These are phyloP conservation scores for Pleoardoris graminearum DNA, from an alignment of 2,329 filamentous ascomycete species.

Conservation along the genomic window DNA sequence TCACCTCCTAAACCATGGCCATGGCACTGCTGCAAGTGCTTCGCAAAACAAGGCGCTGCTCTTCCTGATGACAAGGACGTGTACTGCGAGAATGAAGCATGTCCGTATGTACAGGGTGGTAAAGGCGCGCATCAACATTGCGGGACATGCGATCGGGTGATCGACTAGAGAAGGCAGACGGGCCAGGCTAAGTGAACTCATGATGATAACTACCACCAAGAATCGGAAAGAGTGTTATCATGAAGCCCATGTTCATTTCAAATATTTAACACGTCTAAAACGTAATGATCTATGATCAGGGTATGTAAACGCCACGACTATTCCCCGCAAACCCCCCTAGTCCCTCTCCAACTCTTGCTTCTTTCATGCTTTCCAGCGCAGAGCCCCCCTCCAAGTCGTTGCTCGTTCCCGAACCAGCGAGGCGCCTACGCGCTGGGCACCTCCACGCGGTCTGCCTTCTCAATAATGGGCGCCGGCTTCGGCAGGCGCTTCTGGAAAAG, in stretches of 20 bases:
- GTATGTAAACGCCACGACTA: no score
- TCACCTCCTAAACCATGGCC: background rate
- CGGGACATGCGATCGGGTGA: background rate
- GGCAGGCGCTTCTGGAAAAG: background rate
- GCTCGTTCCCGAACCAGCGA: background rate
- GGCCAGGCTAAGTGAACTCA: no score
- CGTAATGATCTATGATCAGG: constrained; percentile 5
- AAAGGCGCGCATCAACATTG: background rate
- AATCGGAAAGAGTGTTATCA: no score
- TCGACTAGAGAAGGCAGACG: background rate
- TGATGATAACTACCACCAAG: no score
- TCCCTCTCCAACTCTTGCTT: no score
- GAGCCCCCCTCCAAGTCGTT: background rate
- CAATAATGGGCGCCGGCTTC: constrained; percentile 5
- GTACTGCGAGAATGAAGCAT: background rate
- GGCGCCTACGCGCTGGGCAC: background rate
- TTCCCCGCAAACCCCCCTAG: no score
- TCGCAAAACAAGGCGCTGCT: background rate
- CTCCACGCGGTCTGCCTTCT: constrained; percentile 1
- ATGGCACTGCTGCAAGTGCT: background rate
- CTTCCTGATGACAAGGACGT: background rate
- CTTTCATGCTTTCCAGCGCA: background rate
- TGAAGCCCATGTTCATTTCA: background rate
- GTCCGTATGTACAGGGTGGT: background rate
- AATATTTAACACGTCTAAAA: background rate